phyloP scores from a whole-genome alignment of 148 eudicot genomes.

The Vaccinium corymbosum region DNA sequence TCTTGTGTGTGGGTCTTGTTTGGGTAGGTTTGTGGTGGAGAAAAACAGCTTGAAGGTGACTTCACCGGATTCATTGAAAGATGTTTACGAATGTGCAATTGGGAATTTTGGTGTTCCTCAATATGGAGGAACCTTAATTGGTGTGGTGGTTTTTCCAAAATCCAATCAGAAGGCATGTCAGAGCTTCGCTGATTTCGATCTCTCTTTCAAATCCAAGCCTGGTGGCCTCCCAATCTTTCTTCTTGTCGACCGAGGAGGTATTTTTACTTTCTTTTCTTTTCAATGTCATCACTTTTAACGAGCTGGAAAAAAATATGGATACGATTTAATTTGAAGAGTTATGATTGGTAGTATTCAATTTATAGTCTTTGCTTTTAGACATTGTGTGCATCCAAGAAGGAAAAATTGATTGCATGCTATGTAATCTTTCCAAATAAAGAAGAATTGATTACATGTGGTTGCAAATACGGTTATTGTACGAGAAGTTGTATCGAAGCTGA shows the following conservation, averaged over 20 bases:
- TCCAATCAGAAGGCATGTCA: conserved; percentile 72
- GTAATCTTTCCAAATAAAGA: neutral
- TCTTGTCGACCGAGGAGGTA: conserved; percentile 89
- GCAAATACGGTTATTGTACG: neutral
- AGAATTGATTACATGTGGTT: neutral
- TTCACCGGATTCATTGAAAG: conserved; percentile 58
- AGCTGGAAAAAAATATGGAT: neutral
- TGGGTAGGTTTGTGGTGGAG: conserved; percentile 91
- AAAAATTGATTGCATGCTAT: neutral
- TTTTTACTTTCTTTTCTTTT: conserved; percentile 6
- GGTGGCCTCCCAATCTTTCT: conserved; percentile 82
- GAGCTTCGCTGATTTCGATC: conserved; percentile 41
- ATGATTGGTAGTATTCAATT: neutral
- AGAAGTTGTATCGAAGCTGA: neutral
- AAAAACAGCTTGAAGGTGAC: conserved; percentile 81
- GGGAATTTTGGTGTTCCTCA: conserved; percentile 95
- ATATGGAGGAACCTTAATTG: conserved; percentile 86
- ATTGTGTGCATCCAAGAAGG: neutral
- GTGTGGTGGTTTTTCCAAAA: conserved; percentile 61
- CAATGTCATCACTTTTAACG: neutral
- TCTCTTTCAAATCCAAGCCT: conserved; percentile 57
- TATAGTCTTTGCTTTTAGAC: neutral
- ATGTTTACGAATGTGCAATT: conserved; percentile 81
- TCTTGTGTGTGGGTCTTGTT: conserved; percentile 32
- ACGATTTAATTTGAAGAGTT: neutral